Conservation (phyloP, 371 early-diverging fungal species). For the Syncephalastrum sp. region DNA sequence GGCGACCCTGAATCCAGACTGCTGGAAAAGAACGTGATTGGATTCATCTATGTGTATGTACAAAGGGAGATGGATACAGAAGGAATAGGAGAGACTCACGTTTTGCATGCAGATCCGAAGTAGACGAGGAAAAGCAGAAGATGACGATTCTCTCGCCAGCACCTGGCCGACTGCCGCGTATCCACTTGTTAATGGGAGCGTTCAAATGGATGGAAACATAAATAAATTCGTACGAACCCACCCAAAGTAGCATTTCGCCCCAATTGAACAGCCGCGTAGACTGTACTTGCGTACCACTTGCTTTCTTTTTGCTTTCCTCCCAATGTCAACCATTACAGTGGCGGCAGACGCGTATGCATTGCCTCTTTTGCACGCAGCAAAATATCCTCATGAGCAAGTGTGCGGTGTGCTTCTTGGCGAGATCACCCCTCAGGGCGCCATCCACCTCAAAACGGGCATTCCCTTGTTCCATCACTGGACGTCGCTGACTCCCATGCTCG, state of each 20-base stretch:
- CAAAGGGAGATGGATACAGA: not conserved
- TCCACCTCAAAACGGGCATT: slow-evolving; percentile 59
- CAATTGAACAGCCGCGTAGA: too few relatives aligned
- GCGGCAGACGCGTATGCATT: slow-evolving; percentile 67
- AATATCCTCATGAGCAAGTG: slow-evolving; percentile 70
- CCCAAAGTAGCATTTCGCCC: too few relatives aligned
- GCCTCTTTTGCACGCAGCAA: slow-evolving; percentile 78
- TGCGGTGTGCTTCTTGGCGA: slow-evolving; percentile 67
- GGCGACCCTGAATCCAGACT: slow-evolving; percentile 60
- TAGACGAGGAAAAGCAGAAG: slow-evolving; percentile 77
- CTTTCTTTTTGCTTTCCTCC: too few relatives aligned
- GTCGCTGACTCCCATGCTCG: slow-evolving; percentile 75
- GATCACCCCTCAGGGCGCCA: slow-evolving; percentile 25
- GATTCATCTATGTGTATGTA: slow-evolving; percentile 86
- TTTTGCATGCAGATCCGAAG: slow-evolving; percentile 62
- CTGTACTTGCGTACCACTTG: too few relatives aligned
- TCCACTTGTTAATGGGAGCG: slow-evolving; percentile 77
- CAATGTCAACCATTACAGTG: slow-evolving; percentile 15
- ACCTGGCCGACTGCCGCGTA: slow-evolving; percentile 84
- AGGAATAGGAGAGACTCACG: not conserved
- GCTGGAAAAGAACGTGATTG: slow-evolving; percentile 72
- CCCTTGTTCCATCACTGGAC: slow-evolving; percentile 82
- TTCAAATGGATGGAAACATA: slow-evolving; percentile 81
- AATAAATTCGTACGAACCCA: not conserved
- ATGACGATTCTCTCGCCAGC: slow-evolving; percentile 85